A percentile compares a stretch with the other conserved stretches of the same genome.
Evolutionary conservation across 2,329 filamentous ascomycete species (phyloP).

Genomic region (Pyrenochaeta sp.): DNA sequence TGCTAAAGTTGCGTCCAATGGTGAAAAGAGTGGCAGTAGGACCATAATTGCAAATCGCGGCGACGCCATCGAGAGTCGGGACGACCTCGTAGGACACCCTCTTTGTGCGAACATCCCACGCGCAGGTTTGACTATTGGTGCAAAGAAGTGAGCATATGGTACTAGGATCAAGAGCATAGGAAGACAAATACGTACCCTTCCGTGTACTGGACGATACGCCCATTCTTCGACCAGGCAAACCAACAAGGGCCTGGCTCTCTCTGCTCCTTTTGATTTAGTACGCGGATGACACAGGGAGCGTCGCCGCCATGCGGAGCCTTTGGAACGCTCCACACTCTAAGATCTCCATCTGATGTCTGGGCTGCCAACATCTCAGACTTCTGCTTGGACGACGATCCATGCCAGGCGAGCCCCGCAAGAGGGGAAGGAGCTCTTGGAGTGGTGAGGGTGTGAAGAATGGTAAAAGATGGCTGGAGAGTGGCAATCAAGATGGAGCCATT

Average conservation of each 20-base stretch:
- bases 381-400: constrained; percentile 93
- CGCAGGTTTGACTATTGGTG: constrained; percentile 75
- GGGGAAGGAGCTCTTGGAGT: constrained; percentile 85
- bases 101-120: constrained; percentile 99
- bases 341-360: constrained; percentile 88
- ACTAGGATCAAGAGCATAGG: constrained; percentile 15
- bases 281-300: constrained; percentile 85
- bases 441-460: constrained; percentile 89
- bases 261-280: constrained; percentile 81
- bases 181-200: constrained; percentile 74
- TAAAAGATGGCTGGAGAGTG: constrained; percentile 88
- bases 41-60: constrained; percentile 86
- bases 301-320: constrained; percentile 76
- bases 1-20: constrained; percentile 83
- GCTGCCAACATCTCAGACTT: constrained; percentile 98
- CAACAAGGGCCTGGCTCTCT: constrained; percentile 82
- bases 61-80: constrained; percentile 82
- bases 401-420: constrained; percentile 89
- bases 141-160: constrained; percentile 29
- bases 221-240: constrained; percentile 99
- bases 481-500: constrained; percentile 95
- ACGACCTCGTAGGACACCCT: constrained; percentile 90
- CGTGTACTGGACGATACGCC: constrained; percentile 89
- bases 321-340: constrained; percentile 95
- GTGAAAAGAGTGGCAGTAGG: constrained; percentile 93